Evolutionary conservation across 768 basidiomycete species (phyloP).

Genomic region (Harrya chromipes): DNA sequence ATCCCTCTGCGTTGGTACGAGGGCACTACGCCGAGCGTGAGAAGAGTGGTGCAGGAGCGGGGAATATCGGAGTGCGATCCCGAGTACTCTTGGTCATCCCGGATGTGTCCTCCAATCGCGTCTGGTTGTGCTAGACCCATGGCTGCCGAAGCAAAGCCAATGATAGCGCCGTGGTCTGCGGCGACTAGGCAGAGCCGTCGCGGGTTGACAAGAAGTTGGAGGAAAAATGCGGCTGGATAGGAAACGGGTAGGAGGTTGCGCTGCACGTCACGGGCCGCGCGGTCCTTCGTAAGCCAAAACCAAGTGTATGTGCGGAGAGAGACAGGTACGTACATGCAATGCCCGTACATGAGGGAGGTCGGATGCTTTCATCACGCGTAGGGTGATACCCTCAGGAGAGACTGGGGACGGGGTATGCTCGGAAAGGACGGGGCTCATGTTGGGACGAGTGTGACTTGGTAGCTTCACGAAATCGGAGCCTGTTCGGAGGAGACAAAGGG

Average conservation of each 20-base stretch:
- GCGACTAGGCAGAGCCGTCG: slow-evolving; percentile 31
- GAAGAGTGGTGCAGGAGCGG: slow-evolving; percentile 21
- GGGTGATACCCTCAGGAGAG: slow-evolving; percentile 8
- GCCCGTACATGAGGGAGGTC: slow-evolving; percentile 27
- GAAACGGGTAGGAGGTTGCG: slow-evolving; percentile 24
- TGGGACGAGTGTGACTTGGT: no score
- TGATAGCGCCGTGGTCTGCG: slow-evolving; percentile 12
- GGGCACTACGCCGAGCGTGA: slow-evolving; percentile 30
- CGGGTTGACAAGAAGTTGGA: slow-evolving; percentile 31
- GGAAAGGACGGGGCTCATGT: slow-evolving; percentile 9
- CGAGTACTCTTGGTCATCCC: slow-evolving; percentile 1
- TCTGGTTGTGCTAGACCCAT: slow-evolving; percentile 4
- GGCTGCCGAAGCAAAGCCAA: slow-evolving; percentile 31
- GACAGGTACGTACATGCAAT: slow-evolving; percentile 21
- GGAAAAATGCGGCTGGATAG: slow-evolving; percentile 30
- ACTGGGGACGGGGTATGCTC: not conserved
- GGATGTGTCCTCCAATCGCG: not conserved
- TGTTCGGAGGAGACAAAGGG: slow-evolving; percentile 11
- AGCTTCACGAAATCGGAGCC: slow-evolving; percentile 10
- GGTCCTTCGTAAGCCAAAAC: slow-evolving; percentile 2
- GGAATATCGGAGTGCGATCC: slow-evolving; percentile 7
- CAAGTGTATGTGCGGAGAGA: not conserved
- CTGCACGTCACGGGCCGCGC: slow-evolving; percentile 5
- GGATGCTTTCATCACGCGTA: slow-evolving; percentile 29
- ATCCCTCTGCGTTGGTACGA: slow-evolving; percentile 28